Conservation (phyloP, 192 early-diverging fungal genomes). For the Kickxella alabastrina region DNA sequence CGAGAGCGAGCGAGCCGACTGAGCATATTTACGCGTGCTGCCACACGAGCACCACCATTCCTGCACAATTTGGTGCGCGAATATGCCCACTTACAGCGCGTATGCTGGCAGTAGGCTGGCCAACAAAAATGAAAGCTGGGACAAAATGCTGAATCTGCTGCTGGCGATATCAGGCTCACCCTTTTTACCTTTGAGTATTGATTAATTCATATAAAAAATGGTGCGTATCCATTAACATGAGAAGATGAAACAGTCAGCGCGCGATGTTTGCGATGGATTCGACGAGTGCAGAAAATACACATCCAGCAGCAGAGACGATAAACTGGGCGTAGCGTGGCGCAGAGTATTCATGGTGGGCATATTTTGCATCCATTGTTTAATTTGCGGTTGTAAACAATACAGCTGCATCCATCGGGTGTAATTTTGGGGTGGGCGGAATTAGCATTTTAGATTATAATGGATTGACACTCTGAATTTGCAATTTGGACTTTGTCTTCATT, state of each 20-base stretch:
- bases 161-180: neutral
- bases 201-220: conserved; percentile 33
- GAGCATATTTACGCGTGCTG: too few relatives aligned
- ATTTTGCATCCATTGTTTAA: neutral
- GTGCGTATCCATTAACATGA: conserved; percentile 40
- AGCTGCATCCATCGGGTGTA: neutral
- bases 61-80: too few relatives aligned
- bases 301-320: neutral
- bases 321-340: neutral
- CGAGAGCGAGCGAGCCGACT: too few relatives aligned
- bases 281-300: neutral
- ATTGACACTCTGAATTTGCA: too few relatives aligned
- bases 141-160: conserved; percentile 2
- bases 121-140: too few relatives aligned
- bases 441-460: neutral
- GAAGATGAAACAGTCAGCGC: too few relatives aligned
- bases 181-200: conserved; percentile 22
- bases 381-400: too few relatives aligned
- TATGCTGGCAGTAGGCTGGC: too few relatives aligned
- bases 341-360: neutral
- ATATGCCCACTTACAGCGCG: too few relatives aligned
- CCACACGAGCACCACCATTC: too few relatives aligned
- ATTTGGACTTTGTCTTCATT: too few relatives aligned
- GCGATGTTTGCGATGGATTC: conserved; percentile 10
- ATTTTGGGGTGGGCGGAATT: neutral